Evolutionary conservation across 352 stramenopile genomes (phyloP).

Genomic region (Aphanomyces euteiches): DNA sequence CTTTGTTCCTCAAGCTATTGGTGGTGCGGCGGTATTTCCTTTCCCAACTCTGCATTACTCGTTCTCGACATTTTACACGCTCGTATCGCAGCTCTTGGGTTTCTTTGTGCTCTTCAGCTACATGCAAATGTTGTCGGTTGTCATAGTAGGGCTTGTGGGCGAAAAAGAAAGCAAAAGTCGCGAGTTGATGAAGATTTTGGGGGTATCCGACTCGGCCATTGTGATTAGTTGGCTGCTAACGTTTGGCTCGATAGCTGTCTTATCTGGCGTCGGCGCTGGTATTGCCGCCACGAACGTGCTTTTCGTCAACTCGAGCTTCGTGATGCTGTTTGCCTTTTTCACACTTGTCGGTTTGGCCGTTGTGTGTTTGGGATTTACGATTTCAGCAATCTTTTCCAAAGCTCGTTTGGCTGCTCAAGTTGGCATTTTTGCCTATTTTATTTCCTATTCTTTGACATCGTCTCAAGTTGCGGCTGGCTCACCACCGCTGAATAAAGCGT

Average conservation of each 20-base stretch:
- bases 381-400: slow-evolving; percentile 8
- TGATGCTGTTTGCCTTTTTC: slow-evolving; percentile 42
- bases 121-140: slow-evolving; percentile 58
- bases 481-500: slow-evolving; percentile 32
- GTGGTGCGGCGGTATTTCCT: slow-evolving; percentile 40
- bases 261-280: slow-evolving; percentile 49
- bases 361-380: slow-evolving; percentile 34
- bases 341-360: not conserved
- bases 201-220: slow-evolving; percentile 57
- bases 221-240: slow-evolving; percentile 69
- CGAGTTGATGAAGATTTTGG: slow-evolving; percentile 91
- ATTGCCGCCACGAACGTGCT: slow-evolving; percentile 38
- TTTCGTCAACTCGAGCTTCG: slow-evolving; percentile 45
- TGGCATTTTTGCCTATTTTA: slow-evolving; percentile 8
- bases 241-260: slow-evolving; percentile 58
- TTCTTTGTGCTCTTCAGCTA: slow-evolving; percentile 33
- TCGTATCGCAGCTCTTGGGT: slow-evolving; percentile 64
- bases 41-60: slow-evolving; percentile 37
- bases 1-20: slow-evolving; percentile 37
- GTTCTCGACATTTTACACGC: slow-evolving; percentile 63
- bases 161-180: slow-evolving; percentile 43
- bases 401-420: slow-evolving; percentile 4
- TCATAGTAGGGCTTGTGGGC: slow-evolving; percentile 61
- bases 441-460: not conserved
- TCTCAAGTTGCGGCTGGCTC: not conserved